These are phyloP conservation scores for Microthyrium microscopicum DNA, from an alignment of 2,329 filamentous ascomycete genomes.

Conservation along the genomic window DNA sequence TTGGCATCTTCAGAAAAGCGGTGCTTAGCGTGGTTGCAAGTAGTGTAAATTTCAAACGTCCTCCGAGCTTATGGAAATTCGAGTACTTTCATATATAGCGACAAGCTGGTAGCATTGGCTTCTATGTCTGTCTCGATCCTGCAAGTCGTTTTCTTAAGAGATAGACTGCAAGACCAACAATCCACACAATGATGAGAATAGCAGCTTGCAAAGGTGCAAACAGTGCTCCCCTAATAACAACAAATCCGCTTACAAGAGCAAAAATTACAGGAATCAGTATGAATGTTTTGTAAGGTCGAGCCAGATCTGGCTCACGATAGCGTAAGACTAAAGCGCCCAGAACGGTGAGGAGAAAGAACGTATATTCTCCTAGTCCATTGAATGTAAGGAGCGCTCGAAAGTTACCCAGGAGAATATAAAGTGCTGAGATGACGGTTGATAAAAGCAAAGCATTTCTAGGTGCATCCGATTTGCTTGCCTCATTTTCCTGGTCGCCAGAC, in stretches of 20 bases:
- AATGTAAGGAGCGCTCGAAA: conserved; percentile 46
- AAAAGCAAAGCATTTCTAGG: conserved; percentile 35
- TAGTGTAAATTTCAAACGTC: too few relatives aligned
- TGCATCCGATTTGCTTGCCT: conserved; percentile 14
- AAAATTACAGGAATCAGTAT: conserved; percentile 37
- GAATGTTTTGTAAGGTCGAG: conserved; percentile 38
- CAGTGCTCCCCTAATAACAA: conserved; percentile 40
- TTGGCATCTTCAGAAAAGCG: too few relatives aligned
- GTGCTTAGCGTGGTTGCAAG: too few relatives aligned
- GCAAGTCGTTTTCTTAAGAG: too few relatives aligned
- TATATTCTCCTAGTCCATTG: conserved; percentile 39
- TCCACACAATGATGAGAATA: conserved; percentile 36
- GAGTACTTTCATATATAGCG: too few relatives aligned
- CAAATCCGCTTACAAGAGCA: conserved; percentile 40
- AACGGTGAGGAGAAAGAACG: conserved; percentile 48
- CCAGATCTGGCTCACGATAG: conserved; percentile 36
- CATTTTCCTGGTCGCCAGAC: background rate
- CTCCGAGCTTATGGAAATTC: too few relatives aligned
- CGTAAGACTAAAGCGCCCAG: conserved; percentile 41
- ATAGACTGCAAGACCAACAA: conserved; percentile 27
- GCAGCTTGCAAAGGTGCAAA: conserved; percentile 40
- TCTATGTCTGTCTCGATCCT: too few relatives aligned
- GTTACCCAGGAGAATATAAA: conserved; percentile 44
- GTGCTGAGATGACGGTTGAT: conserved; percentile 30
- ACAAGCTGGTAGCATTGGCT: too few relatives aligned